Evolutionary conservation across 2,329 filamentous ascomycete genomes (phyloP).

Genomic region (Fusarium multiceps): DNA sequence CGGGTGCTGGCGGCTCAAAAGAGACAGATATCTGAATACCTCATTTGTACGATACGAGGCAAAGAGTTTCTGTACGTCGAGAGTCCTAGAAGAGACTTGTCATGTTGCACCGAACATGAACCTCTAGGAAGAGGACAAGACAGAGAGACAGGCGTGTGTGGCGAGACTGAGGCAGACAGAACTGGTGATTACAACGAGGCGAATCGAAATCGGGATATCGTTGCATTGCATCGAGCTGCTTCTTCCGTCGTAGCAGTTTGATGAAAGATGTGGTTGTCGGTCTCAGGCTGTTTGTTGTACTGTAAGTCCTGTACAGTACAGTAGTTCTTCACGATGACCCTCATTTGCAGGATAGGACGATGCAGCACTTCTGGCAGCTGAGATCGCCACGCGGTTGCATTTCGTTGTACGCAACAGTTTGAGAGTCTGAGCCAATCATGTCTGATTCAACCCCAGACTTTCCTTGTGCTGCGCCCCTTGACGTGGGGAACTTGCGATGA

Average conservation of each 20-base stretch:
- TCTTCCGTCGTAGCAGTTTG: constrained; percentile 16
- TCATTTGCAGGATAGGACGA: constrained; percentile 18
- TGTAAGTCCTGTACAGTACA: not conserved
- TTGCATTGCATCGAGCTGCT: constrained; percentile 38
- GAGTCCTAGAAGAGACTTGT: constrained; percentile 23
- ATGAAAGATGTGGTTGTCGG: constrained; percentile 1
- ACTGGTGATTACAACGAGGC: constrained; percentile 22
- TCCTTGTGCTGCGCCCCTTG: constrained; percentile 11
- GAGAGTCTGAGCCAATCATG: constrained; percentile 13
- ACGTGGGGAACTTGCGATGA: constrained; percentile 20
- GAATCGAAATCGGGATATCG: constrained; percentile 20
- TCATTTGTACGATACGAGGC: not conserved
- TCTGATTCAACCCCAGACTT: constrained; percentile 11
- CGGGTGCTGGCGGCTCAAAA: constrained; percentile 37
- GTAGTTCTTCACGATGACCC: not conserved
- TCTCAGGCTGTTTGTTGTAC: constrained; percentile 9
- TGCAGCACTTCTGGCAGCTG: constrained; percentile 17
- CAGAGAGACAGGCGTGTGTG: constrained; percentile 29
- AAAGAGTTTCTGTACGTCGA: not conserved
- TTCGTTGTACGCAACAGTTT: constrained; percentile 27
- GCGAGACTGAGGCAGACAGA: constrained; percentile 21
- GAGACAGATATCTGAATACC: constrained; percentile 1
- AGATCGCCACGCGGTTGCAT: constrained; percentile 26
- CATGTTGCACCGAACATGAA: constrained; percentile 33
- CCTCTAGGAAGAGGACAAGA: not conserved